These are phyloP conservation scores for Verticillium klebahnii DNA, from an alignment of 2,329 filamentous ascomycete genomes.

Conservation along the genomic window DNA sequence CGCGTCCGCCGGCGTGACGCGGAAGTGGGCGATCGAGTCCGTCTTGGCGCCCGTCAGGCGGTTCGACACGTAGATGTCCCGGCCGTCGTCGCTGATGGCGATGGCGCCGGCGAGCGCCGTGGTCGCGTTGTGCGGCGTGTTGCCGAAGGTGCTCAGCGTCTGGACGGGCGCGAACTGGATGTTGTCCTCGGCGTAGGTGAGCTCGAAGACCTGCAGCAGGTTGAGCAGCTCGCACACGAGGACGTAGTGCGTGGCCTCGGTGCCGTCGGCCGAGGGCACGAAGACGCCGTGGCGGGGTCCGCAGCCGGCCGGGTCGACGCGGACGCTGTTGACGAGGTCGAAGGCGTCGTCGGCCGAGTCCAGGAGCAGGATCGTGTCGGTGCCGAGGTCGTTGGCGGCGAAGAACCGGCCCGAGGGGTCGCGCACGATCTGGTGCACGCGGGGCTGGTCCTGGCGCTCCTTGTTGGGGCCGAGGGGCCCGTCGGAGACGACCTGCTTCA, in stretches of 20 bases:
- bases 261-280: conserved; percentile 26
- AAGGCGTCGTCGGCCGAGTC: conserved; percentile 37
- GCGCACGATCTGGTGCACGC: conserved; percentile 43
- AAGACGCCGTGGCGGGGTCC: conserved; percentile 49
- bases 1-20: conserved; percentile 13
- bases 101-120: conserved; percentile 41
- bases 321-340: conserved; percentile 27
- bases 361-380: conserved; percentile 40
- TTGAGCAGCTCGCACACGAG: conserved; percentile 42
- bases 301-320: conserved; percentile 30
- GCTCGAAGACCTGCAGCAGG: conserved; percentile 35
- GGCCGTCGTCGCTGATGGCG: conserved; percentile 32
- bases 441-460: conserved; percentile 25
- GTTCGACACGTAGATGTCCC: conserved; percentile 47
- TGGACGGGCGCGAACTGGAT: conserved; percentile 31
- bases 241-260: conserved; percentile 37
- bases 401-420: conserved; percentile 47
- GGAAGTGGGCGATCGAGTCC: conserved; percentile 45
- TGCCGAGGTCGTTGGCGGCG: conserved; percentile 44
- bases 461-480: conserved; percentile 27
- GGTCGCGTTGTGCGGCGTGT: conserved; percentile 26
- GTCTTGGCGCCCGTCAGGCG: conserved; percentile 36
- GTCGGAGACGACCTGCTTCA: conserved; percentile 31
- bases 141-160: conserved; percentile 31
- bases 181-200: conserved; percentile 30